Base-by-base conservation (phyloP, 2,329 filamentous ascomycete genomes). In the Stachybotrys chartarum region DNA sequence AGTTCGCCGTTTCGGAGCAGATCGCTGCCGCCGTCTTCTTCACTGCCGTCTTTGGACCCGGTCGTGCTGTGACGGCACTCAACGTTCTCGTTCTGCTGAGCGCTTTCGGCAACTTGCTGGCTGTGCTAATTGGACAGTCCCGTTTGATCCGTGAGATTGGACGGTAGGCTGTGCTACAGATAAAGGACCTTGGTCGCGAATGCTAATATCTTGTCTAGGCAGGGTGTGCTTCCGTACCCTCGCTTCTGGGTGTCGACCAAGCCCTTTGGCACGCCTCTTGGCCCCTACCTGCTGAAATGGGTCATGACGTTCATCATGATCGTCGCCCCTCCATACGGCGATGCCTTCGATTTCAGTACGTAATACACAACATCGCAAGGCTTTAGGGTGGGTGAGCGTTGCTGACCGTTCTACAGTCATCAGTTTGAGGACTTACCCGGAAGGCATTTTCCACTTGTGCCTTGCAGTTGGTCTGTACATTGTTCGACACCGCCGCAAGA, bases 321-420 rank as follows among this genome's bases (percentile, higher is more conserved):
- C 42, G 63, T 82, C 0, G 81, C 78, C 0, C 78, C 82, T 0
- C 82, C 84, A 0, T 80, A 82, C 1, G 83, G 84, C 1, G 83
- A 87, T 63, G 84, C 84, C 0, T 87, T 87, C 65, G 78, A 81
- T 56, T 86, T 86, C 60, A 72, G 78, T 79, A 62, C n/a, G 68
- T 61, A 16, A 51, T 24, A 24, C 24, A 1, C 50, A 2, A 42
- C 10, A 10, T 51, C 16, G 42, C 24, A 6, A 51, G 14, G 3
- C 8, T 2, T 2, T 10, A 51, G 1, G 17, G 24, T 14, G 7
- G 3, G 14, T 35, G 3, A 12, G 17, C 16, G 35, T 44, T 17
- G 48, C 53, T 50, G 17, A 72, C 75, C 65, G 67, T 68, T 3
- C 6, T 30, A n/a, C 24, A 80, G 82, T 87, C 12, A 78, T 85